Base-by-base conservation (phyloP, 108 stramenopile species). In the Epipyxis sp. region DNA sequence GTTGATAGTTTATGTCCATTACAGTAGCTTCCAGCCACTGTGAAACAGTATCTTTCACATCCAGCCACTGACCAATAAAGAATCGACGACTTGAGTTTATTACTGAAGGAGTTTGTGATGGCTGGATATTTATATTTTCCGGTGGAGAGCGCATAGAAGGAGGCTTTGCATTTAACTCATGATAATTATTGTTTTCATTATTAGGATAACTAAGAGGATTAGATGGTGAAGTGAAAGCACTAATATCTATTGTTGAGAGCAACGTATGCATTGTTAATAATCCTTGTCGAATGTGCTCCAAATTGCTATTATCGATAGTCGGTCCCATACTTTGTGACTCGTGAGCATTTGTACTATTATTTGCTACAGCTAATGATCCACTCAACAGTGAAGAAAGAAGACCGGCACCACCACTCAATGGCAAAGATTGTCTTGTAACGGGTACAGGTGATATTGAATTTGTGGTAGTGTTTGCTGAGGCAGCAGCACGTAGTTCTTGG, bases 1-100 rank as follows among this genome's bases (percentile, higher is more conserved):
- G 80, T 29, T 90, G 91, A 30, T 78, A 35, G 29, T 91, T 83
- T 46, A 96, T 86, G 44, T 94, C 91, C 68, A 96, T 90, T 39
- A 98, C 81, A 13, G 95, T 96, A 1, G 97, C 95, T 81, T 98
- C 97, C 20, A 98, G 78, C 97, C 97, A 87, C 71, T 96, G 94
- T 81, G 94, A 90, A 59, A 98, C 95, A 20, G 97, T 96, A 83
- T 98, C 97, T 41, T 90, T 85, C 16, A 89, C 91, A 82, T 96
- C 97, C 27, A 98, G 79, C 97, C 97, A 98, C 82, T 98, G 97
- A 6, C 97, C 95, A 34, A 88, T 82, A 72, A 87, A 95, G 89
- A 90, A 98, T 42, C 76, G 29, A 6, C 68, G 13, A 43, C 59
- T 32, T 1, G 40, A 27, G 10, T 77, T n/a, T 40, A n/a, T 1